Evolutionary conservation across 1,139 yeast genomes (phyloP).

Genomic region (Diutina sp.): DNA sequence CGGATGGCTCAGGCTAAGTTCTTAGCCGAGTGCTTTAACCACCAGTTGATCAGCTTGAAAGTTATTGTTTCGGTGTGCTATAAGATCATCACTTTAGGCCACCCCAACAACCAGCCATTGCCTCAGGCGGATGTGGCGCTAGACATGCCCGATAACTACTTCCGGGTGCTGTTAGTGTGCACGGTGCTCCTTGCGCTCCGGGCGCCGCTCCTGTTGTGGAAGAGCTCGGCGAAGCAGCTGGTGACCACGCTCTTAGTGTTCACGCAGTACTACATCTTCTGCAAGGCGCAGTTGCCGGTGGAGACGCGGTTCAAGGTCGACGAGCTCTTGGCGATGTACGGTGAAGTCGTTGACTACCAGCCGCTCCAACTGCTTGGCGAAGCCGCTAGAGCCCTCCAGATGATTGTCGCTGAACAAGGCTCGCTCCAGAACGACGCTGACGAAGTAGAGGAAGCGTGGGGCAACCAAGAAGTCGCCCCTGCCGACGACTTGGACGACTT

Average conservation of each 20-base stretch:
- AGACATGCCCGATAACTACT: slow-evolving; percentile 60
- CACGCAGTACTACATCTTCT: slow-evolving; percentile 63
- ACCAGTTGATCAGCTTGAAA: slow-evolving; percentile 31
- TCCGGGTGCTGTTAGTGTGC: slow-evolving; percentile 47
- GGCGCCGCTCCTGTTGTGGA: slow-evolving; percentile 7
- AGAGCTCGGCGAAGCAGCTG: not conserved
- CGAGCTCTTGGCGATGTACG: slow-evolving; percentile 21
- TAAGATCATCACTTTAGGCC: slow-evolving; percentile 54
- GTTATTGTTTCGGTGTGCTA: slow-evolving; percentile 44
- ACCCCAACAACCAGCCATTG: slow-evolving; percentile 48
- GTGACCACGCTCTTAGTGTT: slow-evolving; percentile 30
- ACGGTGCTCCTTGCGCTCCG: slow-evolving; percentile 10
- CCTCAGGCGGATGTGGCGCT: slow-evolving; percentile 27
- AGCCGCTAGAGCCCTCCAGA: not conserved
- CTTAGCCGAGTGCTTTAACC: slow-evolving; percentile 44
- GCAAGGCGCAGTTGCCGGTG: slow-evolving; percentile 58
- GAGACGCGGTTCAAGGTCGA: slow-evolving; percentile 47
- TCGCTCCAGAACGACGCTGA: not conserved
- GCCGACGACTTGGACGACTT: slow-evolving; percentile 4
- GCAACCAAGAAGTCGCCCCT: not conserved
- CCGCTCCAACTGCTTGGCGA: not conserved
- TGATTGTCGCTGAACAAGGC: not conserved
- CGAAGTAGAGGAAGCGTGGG: not conserved
- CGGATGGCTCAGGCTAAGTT: slow-evolving; percentile 53
- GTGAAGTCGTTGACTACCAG: not conserved